phyloP scores from a whole-genome alignment of 2,329 filamentous ascomycete species.

The Trichoderma harzianum region DNA sequence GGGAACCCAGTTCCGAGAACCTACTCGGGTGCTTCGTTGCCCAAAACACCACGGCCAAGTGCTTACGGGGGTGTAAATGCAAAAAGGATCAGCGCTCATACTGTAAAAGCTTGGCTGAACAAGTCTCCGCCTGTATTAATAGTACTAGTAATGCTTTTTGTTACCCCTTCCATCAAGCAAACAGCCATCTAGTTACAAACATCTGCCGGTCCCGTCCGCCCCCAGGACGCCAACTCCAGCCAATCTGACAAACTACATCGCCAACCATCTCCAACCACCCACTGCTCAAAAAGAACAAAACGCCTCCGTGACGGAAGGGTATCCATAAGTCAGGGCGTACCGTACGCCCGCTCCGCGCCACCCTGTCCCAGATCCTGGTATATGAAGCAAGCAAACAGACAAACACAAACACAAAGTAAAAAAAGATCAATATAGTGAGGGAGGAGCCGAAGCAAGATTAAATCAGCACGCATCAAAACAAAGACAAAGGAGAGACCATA shows the following conservation, averaged over 20 bases:
- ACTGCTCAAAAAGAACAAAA: constrained; percentile 11
- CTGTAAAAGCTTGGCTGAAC: not conserved
- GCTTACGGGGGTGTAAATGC: constrained; percentile 1
- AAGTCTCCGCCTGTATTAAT: not conserved
- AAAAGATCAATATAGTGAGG: not conserved
- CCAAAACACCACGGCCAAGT: not conserved
- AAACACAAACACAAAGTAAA: not conserved
- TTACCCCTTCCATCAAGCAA: not conserved
- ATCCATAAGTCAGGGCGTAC: constrained; percentile 15
- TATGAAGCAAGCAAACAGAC: constrained; percentile 15
- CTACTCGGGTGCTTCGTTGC: not conserved
- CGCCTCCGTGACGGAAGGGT: constrained; percentile 17
- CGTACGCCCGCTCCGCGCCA: constrained; percentile 20
- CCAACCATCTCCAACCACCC: not conserved
- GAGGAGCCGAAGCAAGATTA: not conserved
- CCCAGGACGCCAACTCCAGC: not conserved
- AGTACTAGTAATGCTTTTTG: not conserved
- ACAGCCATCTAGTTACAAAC: not conserved
- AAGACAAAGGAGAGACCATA: constrained; percentile 15
- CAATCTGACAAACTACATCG: not conserved
- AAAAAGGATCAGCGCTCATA: not conserved
- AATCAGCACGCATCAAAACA: not conserved
- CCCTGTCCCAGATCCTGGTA: constrained; percentile 18
- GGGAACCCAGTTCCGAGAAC: not conserved
- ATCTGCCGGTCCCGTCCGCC: not conserved